Conservation (phyloP, 2,329 filamentous ascomycete species). For the Epichloe baconii region DNA sequence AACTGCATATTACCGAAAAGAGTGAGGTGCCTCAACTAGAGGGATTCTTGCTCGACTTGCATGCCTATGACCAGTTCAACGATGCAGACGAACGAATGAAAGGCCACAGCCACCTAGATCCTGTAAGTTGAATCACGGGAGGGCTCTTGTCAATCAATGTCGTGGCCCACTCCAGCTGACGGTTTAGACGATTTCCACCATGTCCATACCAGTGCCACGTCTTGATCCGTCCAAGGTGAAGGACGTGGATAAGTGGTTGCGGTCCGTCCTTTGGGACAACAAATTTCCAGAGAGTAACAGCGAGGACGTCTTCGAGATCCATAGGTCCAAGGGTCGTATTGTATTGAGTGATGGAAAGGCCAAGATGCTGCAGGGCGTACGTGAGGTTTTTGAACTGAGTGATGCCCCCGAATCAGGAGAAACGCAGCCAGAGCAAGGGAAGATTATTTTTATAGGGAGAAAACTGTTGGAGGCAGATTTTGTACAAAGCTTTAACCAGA, state of each 20-base stretch:
- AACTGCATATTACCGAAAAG: conserved; percentile 67
- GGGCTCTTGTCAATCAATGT: neutral
- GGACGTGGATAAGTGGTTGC: conserved; percentile 67
- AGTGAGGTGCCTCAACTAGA: conserved; percentile 72
- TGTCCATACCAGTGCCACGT: conserved; percentile 54
- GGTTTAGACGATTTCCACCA: conserved; percentile 65
- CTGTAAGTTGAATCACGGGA: conserved; percentile 36
- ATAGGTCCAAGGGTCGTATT: conserved; percentile 75
- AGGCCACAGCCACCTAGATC: conserved; percentile 84
- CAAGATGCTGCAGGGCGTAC: conserved; percentile 79
- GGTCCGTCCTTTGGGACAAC: conserved; percentile 72
- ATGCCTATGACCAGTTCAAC: conserved; percentile 79
- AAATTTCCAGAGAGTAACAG: conserved; percentile 36
- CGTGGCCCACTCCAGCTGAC: conserved; percentile 7
- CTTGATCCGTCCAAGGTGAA: conserved; percentile 45
- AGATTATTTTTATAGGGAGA: conserved; percentile 52
- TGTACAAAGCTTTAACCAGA: conserved; percentile 27
- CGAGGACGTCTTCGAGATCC: conserved; percentile 54
- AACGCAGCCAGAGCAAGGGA: conserved; percentile 27
- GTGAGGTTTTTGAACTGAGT: conserved; percentile 86
- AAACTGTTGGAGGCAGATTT: conserved; percentile 39
- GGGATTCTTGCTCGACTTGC: conserved; percentile 75
- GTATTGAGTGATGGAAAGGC: conserved; percentile 48
- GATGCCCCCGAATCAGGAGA: conserved; percentile 36
- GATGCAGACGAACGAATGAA: conserved; percentile 58